Evolutionary conservation across 441 rosid species (phyloP), one percentile per base, ranked within the genome.

Genomic region (Mallotus japonicus): DNA sequence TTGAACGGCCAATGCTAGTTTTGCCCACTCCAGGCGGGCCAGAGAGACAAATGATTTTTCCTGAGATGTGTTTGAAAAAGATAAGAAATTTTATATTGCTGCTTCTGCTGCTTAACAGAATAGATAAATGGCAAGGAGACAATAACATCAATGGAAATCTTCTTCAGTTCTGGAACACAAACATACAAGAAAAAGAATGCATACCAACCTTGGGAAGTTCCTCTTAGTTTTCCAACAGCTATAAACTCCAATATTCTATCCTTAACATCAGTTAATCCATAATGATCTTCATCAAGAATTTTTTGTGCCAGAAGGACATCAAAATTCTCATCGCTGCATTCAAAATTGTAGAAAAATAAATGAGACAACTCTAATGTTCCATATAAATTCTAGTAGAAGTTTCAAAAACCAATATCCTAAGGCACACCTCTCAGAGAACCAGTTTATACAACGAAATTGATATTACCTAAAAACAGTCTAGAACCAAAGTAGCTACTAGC

Each of bases 21-120:
- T 93, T 95, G 15, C 99, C 99, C 61, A 95, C 99, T 74, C 99
- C 99, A 49, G 99, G 98, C 42, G 99, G 98, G 2, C 98, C 99
- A 24, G 96, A 90, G 65, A 95, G 90, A 84, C 99, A 92, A 63
- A 95, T 91, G 78, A 95, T 91, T 85, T 92, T 92, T 65, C 99
- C 99, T 95, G 92, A 40, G 55, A 77, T 34, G 14, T 58, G 70
- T 66, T 60, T 65, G 42, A 34, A 78, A 57, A 37, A 79, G 50
- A 73, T 70, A 24, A 75, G 65, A 65, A 70, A 78, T 65, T 50
- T 68, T 2, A 34, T 50, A 34, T 50, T 19, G 24, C 40, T 37
- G 40, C 40, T 37, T 34, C 37, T 59, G 70, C 66, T 13, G 13
- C 61, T 70, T 24, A 24, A 24, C 28, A 24, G 32, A 53, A 17